Percentiles rank a stretch among this genome's conserved stretches.
phyloP scores from a whole-genome alignment of 2,329 filamentous ascomycete genomes.

The Byssothecium circinans region DNA sequence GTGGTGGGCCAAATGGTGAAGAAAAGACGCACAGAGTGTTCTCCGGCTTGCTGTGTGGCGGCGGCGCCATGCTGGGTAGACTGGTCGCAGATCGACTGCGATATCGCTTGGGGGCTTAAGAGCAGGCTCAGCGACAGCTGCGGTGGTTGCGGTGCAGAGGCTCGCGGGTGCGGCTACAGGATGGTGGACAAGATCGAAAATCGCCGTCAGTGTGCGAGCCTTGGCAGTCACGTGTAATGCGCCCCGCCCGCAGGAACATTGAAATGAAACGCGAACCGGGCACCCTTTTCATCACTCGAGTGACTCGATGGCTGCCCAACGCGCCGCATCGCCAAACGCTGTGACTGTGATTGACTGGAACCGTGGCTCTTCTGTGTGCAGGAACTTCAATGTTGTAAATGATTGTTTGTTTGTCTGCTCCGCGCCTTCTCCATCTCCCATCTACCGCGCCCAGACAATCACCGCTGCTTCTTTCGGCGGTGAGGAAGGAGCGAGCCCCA shows the following conservation, averaged over 20 bases:
- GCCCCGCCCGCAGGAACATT: background rate
- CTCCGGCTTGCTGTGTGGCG: constrained; percentile 95
- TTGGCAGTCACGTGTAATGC: background rate
- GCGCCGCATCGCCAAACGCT: background rate
- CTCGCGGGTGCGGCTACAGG: background rate
- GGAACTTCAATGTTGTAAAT: background rate
- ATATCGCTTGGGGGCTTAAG: constrained; percentile 30
- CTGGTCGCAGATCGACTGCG: constrained; percentile 27
- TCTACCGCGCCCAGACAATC: background rate
- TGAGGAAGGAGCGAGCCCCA: background rate
- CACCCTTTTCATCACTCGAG: background rate
- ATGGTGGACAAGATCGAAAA: background rate
- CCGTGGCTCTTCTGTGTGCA: background rate
- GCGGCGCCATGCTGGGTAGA: constrained; percentile 76
- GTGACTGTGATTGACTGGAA: background rate
- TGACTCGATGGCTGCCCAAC: background rate
- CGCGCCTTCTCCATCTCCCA: too few species aligned
- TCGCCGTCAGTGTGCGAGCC: background rate
- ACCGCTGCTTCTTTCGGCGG: background rate
- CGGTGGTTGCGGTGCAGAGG: constrained; percentile 17
- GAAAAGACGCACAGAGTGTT: constrained; percentile 71
- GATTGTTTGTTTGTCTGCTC: too few species aligned
- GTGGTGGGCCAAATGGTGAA: background rate
- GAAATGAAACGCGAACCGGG: background rate
- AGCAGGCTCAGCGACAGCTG: constrained; percentile 32